Percentiles rank a stretch among this genome's conserved stretches.
Evolutionary conservation across 768 basidiomycete genomes (phyloP).

Genomic region (Termitomyces bulborhizus): DNA sequence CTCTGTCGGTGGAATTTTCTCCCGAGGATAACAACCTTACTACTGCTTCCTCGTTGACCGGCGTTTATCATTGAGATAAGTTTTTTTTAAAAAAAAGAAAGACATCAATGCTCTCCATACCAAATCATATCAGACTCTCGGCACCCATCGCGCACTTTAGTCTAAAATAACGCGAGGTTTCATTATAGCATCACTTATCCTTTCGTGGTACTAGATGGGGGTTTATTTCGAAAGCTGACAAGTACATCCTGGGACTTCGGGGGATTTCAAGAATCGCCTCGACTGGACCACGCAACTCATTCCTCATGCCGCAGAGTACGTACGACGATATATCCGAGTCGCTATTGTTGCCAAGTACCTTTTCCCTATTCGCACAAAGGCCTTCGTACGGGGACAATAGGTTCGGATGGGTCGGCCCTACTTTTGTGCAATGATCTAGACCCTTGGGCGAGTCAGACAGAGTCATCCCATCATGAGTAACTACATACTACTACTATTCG

Average conservation of each 20-base stretch:
- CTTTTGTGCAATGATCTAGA: background rate
- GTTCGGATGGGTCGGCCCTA: background rate
- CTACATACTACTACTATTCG: slow-evolving; percentile 2
- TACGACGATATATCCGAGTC: background rate
- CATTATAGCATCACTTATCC: too few relatives aligned
- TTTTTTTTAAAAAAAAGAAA: background rate
- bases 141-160: background rate
- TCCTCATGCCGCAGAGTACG: background rate
- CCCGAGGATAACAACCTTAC: too few relatives aligned
- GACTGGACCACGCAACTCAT: too few relatives aligned
- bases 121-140: background rate
- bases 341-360: background rate
- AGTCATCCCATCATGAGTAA: background rate
- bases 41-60: background rate
- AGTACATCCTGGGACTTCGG: slow-evolving; percentile 6
- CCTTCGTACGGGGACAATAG: background rate
- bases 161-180: background rate
- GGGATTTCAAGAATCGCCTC: too few relatives aligned
- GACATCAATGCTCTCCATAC: background rate
- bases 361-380: background rate
- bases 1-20: too few relatives aligned
- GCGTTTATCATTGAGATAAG: background rate
- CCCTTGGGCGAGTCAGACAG: too few relatives aligned
- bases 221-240: background rate
- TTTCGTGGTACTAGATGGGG: background rate